Evolutionary conservation across 495 filamentous ascomycete genomes (phyloP), one percentile per base, ranked within the genome.

Genomic region (Neurospora discreta): DNA sequence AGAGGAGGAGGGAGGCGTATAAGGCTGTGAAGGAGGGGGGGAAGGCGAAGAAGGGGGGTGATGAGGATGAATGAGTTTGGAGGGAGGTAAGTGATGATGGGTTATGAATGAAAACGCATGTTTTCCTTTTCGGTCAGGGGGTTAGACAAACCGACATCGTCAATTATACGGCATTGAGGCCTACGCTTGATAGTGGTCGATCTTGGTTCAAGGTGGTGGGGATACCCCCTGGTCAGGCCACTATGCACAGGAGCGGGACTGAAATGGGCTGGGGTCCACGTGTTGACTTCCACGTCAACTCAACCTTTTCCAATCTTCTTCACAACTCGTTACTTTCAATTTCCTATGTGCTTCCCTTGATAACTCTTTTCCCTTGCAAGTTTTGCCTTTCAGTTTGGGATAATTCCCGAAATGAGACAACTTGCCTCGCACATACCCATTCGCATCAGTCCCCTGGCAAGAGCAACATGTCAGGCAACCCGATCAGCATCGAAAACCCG

Each of bases 1-100:
- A 83, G 70, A 84, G 85, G 39, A 81, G 80, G 73, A 80, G 82
- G 36, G 81, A 85, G 75, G 91, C 92, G 7, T 79, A 82, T 70
- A 80, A 80, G 60, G 78, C 81, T 39, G 74, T 69, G 20, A 81
- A 75, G 73, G 74, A 74, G 68, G 75, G 73, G 69, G 68, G 33
- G 15, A 68, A 71, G 26, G 65, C 42, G 41, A 77, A 77, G 76
- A 78, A 81, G 76, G 69, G 60, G 60, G 77, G n/a, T n/a, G n/a
- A n/a, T n/a, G n/a, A 78, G 52, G 74, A 78, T 39, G 73, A 69
- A 39, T 60, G 15, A 8, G 4, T n/a, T n/a, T n/a, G 5, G 4
- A 8, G 8, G 1, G 3, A 20, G 8, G 43, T 20, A 44, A 1
- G 8, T 44, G 9, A 23, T 20, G 43, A 46, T 10, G 8, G 4